Conservation (phyloP, 495 filamentous ascomycete genomes). For the Penicillium pulvis region DNA sequence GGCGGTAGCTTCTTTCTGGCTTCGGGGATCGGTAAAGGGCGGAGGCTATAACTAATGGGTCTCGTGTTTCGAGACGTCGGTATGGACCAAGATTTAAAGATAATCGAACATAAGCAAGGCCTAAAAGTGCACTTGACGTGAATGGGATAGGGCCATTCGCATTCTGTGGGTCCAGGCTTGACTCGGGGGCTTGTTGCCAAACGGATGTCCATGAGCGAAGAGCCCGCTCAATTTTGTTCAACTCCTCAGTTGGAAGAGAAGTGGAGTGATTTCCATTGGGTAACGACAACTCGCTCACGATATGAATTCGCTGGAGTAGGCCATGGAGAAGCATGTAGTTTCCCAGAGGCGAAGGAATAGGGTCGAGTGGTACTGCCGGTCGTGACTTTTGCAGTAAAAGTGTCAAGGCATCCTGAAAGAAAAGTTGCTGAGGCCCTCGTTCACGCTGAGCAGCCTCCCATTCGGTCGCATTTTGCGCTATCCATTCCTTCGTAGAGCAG, state of each 20-base stretch:
- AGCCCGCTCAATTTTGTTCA: slow-evolving; percentile 44
- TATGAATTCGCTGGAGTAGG: slow-evolving; percentile 43
- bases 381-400: slow-evolving; percentile 37
- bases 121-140: slow-evolving; percentile 41
- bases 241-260: slow-evolving; percentile 37
- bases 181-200: slow-evolving; percentile 47
- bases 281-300: slow-evolving; percentile 42
- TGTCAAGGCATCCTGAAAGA: slow-evolving; percentile 44
- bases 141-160: slow-evolving; percentile 45
- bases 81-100: slow-evolving; percentile 41
- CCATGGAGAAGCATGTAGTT: slow-evolving; percentile 45
- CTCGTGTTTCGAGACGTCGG: slow-evolving; percentile 40
- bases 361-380: slow-evolving; percentile 30
- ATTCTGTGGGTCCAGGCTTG: slow-evolving; percentile 44
- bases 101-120: slow-evolving; percentile 43
- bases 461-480: slow-evolving; percentile 31
- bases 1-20: slow-evolving; percentile 39
- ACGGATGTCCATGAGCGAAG: slow-evolving; percentile 44
- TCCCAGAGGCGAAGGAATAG: slow-evolving; percentile 40
- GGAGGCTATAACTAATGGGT: slow-evolving; percentile 36
- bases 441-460: slow-evolving; percentile 39
- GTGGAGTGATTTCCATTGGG: slow-evolving; percentile 37
- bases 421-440: slow-evolving; percentile 35
- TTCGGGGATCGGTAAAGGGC: slow-evolving; percentile 37
- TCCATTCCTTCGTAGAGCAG: slow-evolving; percentile 45